Evolutionary conservation across 2,329 filamentous ascomycete genomes (phyloP), one percentile per base, ranked within the genome.

Genomic region (Huntiella savannae): DNA sequence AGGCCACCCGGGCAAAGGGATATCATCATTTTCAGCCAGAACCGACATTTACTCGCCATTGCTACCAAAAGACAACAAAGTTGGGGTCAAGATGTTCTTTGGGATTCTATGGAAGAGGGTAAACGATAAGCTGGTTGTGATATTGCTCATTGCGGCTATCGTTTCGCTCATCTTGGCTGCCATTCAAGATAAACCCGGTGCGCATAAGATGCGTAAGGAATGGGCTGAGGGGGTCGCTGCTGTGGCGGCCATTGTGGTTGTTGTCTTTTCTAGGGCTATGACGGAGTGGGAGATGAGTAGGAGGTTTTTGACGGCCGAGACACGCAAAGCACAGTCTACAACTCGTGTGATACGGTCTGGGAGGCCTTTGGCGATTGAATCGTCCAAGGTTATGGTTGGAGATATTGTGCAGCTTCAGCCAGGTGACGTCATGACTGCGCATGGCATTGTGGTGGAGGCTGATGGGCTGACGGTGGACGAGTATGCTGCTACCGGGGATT

Each of bases 201-300:
- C 67, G 7, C 63, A 59, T 36, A 57, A 62, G 35, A 64, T 75
- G 4, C 70, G 70, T 33, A 76, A 84, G 10, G 78, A 86, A 58
- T 88, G 82, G 82, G 78, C 86, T 4, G 82, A 88, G 60, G 82
- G 82, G 52, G 76, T 86, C 8, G 82, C 82, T 5, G 85, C 87
- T 52, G 77, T 85, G 38, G 71, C 79, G 16, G 82, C 82, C 43
- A 83, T 87, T 50, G 57, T 79, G 12, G 77, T 87, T 52, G 82
- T 87, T 40, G 78, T 86, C 3, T 60, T 80, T 15, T 82, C 84
- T 15, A 82, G 80, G 50, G 81, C 82, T n/a, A 63, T 77, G 33
- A 87, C 85, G 53, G 82, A 87, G 56, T 87, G 77, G 70, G 82
- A 87, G 55, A 86, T 86, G 59, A 82, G 86, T 58, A 71, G 78